phyloP scores from a whole-genome alignment of 2,329 filamentous ascomycete species.

The Phaeosphaeriaceae sp. region DNA sequence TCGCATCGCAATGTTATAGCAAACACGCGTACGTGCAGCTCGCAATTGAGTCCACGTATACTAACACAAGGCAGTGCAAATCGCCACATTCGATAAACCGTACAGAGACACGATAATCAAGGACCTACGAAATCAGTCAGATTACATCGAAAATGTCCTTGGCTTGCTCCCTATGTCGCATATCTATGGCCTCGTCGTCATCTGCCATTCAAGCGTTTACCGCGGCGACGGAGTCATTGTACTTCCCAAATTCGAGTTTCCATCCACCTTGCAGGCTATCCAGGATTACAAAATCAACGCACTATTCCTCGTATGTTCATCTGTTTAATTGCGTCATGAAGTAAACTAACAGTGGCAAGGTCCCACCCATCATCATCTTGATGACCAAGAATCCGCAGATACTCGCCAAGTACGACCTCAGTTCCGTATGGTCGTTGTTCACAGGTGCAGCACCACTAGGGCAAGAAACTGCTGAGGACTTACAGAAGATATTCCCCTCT shows the following conservation, averaged over 20 bases:
- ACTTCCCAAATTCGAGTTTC: conserved; percentile 77
- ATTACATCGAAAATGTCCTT: conserved; percentile 62
- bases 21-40: conserved; percentile 58
- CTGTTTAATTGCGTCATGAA: not conserved
- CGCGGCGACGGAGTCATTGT: conserved; percentile 76
- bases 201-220: conserved; percentile 69
- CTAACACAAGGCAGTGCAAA: conserved; percentile 57
- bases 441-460: conserved; percentile 82
- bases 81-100: conserved; percentile 58
- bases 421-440: conserved; percentile 57
- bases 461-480: conserved; percentile 70
- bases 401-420: conserved; percentile 71
- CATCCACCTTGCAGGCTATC: conserved; percentile 67
- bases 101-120: conserved; percentile 50
- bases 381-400: conserved; percentile 70
- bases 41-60: not conserved
- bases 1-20: conserved; percentile 80
- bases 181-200: conserved; percentile 78
- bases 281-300: conserved; percentile 71
- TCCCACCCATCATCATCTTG: conserved; percentile 81
- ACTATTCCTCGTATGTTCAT: conserved; percentile 66
- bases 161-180: conserved; percentile 82
- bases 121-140: conserved; percentile 44
- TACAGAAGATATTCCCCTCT: conserved; percentile 66
- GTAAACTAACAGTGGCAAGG: conserved; percentile 51